These are phyloP conservation scores for Corylus avellana DNA, from an alignment of 306 rosid genomes.

Conservation along the genomic window DNA sequence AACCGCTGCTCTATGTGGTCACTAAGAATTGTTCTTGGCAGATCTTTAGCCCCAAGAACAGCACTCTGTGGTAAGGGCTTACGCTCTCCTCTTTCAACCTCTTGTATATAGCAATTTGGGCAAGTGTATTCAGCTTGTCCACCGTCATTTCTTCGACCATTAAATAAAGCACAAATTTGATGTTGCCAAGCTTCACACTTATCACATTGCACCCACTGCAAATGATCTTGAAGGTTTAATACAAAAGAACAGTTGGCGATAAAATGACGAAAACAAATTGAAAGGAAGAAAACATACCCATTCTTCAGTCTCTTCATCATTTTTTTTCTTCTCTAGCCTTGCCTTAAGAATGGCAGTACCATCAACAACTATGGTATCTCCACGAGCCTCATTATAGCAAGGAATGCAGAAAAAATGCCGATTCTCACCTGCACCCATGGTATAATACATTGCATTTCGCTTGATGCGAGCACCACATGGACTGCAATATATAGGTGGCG, in stretches of 20 bases:
- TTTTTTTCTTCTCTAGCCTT: constrained; percentile 89
- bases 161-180: constrained; percentile 95
- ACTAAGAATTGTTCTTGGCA: constrained; percentile 85
- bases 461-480: constrained; percentile 94
- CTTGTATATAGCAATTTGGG: constrained; percentile 86
- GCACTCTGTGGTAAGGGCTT: constrained; percentile 93
- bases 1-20: constrained; percentile 88
- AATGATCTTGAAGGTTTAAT: constrained; percentile 10
- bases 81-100: constrained; percentile 95
- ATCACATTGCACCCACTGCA: constrained; percentile 99
- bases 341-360: constrained; percentile 79
- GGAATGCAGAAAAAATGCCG: constrained; percentile 93
- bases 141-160: constrained; percentile 93
- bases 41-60: constrained; percentile 98
- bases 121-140: constrained; percentile 98
- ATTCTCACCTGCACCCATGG: constrained; percentile 90
- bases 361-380: constrained; percentile 80
- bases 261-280: constrained; percentile 9
- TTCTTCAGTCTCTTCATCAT: constrained; percentile 98
- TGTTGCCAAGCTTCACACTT: constrained; percentile 99
- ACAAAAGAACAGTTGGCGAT: constrained; percentile 25
- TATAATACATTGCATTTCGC: constrained; percentile 88
- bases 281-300: constrained; percentile 53
- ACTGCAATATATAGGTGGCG: constrained; percentile 91
- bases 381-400: constrained; percentile 91